Conservation (phyloP, 164 flowering plant species). For the Platanus orientalis region DNA sequence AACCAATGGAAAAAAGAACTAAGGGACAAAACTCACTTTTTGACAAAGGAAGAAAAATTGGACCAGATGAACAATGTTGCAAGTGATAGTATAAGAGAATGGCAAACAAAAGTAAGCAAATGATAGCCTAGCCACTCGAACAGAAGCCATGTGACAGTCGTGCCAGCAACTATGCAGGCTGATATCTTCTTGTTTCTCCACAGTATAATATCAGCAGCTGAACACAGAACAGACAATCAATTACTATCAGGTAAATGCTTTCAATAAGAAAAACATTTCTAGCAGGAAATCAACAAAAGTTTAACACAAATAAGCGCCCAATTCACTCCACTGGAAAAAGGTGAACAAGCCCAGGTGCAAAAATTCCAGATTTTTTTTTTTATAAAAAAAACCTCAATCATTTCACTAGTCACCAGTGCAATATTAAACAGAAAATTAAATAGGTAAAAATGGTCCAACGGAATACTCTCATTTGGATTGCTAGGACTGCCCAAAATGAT, state of each 20-base stretch:
- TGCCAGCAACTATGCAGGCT: constrained; percentile 51
- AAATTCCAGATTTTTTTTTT: too few relatives aligned
- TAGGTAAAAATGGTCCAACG: too few relatives aligned
- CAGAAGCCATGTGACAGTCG: constrained; percentile 67
- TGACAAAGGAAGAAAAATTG: constrained; percentile 47
- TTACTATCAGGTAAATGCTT: not conserved
- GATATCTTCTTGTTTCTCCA: constrained; percentile 90
- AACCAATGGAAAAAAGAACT: not conserved
- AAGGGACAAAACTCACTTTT: constrained; percentile 44
- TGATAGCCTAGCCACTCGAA: constrained; percentile 80
- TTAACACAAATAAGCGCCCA: too few relatives aligned
- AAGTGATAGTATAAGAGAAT: constrained; percentile 45
- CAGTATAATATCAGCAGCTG: constrained; percentile 86
- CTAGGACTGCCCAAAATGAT: too few relatives aligned
- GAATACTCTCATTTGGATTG: too few relatives aligned
- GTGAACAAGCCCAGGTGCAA: too few relatives aligned
- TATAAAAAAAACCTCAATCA: too few relatives aligned
- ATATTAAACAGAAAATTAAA: too few relatives aligned
- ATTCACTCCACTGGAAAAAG: too few relatives aligned
- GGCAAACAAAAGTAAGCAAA: constrained; percentile 69
- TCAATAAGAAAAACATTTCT: too few relatives aligned
- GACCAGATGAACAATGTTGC: constrained; percentile 75
- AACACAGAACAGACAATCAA: constrained; percentile 5
- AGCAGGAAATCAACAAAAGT: too few relatives aligned
- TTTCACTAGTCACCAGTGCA: too few relatives aligned